Evolutionary conservation across 805 yeast genomes (phyloP).

Genomic region (Sungouiella blattae): DNA sequence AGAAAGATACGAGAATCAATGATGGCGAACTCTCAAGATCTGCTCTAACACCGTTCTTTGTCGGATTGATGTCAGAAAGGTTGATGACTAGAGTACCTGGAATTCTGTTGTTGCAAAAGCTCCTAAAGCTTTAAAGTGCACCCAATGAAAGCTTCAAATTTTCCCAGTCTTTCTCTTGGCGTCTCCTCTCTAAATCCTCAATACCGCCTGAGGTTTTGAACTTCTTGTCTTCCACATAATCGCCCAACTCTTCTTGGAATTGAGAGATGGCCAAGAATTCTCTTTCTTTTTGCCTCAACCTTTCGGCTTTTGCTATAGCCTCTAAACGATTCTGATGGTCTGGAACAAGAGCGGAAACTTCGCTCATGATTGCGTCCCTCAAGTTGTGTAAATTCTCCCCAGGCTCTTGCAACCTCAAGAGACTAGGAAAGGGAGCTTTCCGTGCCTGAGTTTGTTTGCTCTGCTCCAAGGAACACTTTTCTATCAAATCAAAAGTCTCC

Average conservation of each 20-base stretch:
- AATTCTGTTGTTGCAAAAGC: too few relatives aligned
- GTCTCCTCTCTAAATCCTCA: constrained; percentile 72
- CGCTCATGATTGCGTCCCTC: constrained; percentile 75
- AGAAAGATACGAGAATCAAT: background rate
- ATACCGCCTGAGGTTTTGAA: constrained; percentile 85
- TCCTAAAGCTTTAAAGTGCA: constrained; percentile 14
- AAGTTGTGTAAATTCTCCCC: constrained; percentile 56
- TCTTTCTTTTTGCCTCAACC: constrained; percentile 67
- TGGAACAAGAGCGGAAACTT: constrained; percentile 76
- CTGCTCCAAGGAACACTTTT: constrained; percentile 77
- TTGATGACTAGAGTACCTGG: background rate
- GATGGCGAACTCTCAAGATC: background rate
- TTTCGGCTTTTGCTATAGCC: constrained; percentile 87
- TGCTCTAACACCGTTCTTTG: too few relatives aligned
- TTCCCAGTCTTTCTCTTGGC: constrained; percentile 67
- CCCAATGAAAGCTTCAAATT: constrained; percentile 55
- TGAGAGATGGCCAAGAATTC: constrained; percentile 54
- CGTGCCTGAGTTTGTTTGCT: constrained; percentile 52
- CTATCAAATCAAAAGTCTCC: constrained; percentile 80
- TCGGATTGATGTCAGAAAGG: too few relatives aligned
- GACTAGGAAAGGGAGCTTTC: constrained; percentile 37
- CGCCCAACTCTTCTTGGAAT: constrained; percentile 82
- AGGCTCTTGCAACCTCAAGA: constrained; percentile 55
- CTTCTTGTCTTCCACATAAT: constrained; percentile 74
- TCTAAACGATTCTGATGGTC: constrained; percentile 81